These are phyloP conservation scores for Dryas octopetala DNA, from an alignment of 306 rosid genomes.

Conservation along the genomic window DNA sequence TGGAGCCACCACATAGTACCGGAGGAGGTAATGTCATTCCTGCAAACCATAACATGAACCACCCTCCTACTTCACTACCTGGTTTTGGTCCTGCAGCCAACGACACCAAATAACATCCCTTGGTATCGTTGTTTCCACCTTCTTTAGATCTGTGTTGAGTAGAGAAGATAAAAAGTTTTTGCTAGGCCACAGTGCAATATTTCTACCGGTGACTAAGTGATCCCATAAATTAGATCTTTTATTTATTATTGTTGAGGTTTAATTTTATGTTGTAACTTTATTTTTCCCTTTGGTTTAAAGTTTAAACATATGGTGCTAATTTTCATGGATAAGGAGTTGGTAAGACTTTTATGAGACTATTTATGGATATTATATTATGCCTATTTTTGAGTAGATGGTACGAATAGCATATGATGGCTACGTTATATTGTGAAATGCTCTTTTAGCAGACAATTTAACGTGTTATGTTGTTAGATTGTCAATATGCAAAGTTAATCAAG, in stretches of 20 bases:
- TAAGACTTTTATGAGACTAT: too few species aligned
- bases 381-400: too few species aligned
- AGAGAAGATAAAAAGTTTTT: background rate
- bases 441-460: too few species aligned
- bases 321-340: too few species aligned
- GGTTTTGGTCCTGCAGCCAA: slow-evolving; percentile 7
- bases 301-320: too few species aligned
- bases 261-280: background rate
- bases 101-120: background rate
- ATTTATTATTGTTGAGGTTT: background rate
- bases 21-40: background rate
- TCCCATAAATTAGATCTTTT: background rate
- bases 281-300: background rate
- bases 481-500: too few species aligned
- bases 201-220: background rate
- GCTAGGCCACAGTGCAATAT: background rate
- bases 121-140: background rate
- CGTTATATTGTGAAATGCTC: too few species aligned
- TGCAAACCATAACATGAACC: slow-evolving; percentile 12
- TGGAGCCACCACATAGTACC: slow-evolving; percentile 10
- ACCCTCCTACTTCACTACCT: background rate
- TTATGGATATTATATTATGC: too few species aligned
- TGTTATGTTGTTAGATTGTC: too few species aligned
- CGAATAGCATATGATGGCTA: too few species aligned
- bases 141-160: background rate